Evolutionary conservation across 495 filamentous ascomycete genomes (phyloP).

Genomic region (Mycothermus thermophilus): DNA sequence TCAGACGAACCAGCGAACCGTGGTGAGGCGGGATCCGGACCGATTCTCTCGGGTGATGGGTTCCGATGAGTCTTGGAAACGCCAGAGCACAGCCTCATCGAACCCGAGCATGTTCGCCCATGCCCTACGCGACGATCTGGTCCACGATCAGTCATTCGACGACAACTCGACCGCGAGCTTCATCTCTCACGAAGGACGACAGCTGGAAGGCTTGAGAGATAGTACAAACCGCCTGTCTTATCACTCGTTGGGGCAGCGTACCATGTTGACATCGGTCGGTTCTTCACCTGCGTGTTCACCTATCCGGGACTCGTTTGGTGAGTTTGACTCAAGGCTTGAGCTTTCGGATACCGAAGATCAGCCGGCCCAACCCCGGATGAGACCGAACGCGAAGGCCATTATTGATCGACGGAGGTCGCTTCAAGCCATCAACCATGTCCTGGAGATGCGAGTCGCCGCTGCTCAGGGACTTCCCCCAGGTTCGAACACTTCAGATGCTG

Average conservation of each 20-base stretch:
- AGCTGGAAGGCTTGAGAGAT: constrained; percentile 36
- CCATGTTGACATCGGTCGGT: constrained; percentile 38
- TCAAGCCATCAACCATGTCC: constrained; percentile 31
- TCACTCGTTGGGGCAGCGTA: constrained; percentile 45
- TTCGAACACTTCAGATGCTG: constrained; percentile 10
- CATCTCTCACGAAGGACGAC: constrained; percentile 34
- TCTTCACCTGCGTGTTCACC: constrained; percentile 41
- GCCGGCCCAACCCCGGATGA: constrained; percentile 24
- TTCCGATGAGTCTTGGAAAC: constrained; percentile 21
- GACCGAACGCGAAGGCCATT: constrained; percentile 41
- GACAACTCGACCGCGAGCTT: constrained; percentile 36
- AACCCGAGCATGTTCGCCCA: constrained; percentile 12
- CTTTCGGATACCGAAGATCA: constrained; percentile 14
- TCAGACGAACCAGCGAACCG: constrained; percentile 35
- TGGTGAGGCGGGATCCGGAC: constrained; percentile 38
- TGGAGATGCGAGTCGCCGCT: constrained; percentile 23
- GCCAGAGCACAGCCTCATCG: constrained; percentile 5
- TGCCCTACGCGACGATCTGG: constrained; percentile 11
- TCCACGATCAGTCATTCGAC: constrained; percentile 20
- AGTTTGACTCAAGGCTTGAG: constrained; percentile 21
- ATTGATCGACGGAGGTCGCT: constrained; percentile 39
- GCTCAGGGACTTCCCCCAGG: constrained; percentile 12
- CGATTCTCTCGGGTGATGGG: constrained; percentile 27
- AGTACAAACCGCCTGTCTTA: constrained; percentile 47
- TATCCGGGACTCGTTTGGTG: constrained; percentile 29